These are phyloP conservation scores for Vanrija sp. DNA, from an alignment of 1,284 basidiomycete species.

Conservation along the genomic window DNA sequence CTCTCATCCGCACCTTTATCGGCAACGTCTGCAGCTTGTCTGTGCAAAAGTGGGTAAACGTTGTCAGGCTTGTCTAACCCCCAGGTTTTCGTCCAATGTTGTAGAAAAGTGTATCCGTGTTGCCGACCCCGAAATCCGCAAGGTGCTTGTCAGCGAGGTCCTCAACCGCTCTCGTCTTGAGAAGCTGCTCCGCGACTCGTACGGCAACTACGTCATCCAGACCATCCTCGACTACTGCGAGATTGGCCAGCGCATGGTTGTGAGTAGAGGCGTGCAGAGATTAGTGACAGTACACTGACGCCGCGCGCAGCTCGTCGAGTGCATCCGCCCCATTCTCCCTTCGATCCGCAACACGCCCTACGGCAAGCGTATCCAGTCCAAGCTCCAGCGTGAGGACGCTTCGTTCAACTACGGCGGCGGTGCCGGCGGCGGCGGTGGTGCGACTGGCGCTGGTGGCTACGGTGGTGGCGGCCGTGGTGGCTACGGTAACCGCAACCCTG, in stretches of 20 bases:
- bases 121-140: conserved; percentile 88
- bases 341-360: conserved; percentile 96
- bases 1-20: conserved; percentile 92
- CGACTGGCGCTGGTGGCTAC: conserved; percentile 49
- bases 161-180: conserved; percentile 91
- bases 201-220: conserved; percentile 92
- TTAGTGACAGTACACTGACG: conserved; percentile 31
- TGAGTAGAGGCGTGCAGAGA: conserved; percentile 28
- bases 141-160: conserved; percentile 92
- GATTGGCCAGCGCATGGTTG: conserved; percentile 68
- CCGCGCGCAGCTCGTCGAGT: conserved; percentile 74
- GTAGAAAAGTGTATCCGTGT: conserved; percentile 84
- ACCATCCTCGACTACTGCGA: conserved; percentile 95
- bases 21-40: conserved; percentile 97
- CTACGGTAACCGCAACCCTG: conserved; percentile 18
- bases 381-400: conserved; percentile 87
- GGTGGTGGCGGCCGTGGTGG: conserved; percentile 26
- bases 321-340: conserved; percentile 92
- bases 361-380: conserved; percentile 96
- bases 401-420: conserved; percentile 51
- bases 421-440: conserved; percentile 37
- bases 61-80: conserved; percentile 39
- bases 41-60: conserved; percentile 82
- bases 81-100: conserved; percentile 41
- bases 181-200: conserved; percentile 89